Conservation (phyloP, 2,329 filamentous ascomycete species). For the Cordyceps pruinosa region DNA sequence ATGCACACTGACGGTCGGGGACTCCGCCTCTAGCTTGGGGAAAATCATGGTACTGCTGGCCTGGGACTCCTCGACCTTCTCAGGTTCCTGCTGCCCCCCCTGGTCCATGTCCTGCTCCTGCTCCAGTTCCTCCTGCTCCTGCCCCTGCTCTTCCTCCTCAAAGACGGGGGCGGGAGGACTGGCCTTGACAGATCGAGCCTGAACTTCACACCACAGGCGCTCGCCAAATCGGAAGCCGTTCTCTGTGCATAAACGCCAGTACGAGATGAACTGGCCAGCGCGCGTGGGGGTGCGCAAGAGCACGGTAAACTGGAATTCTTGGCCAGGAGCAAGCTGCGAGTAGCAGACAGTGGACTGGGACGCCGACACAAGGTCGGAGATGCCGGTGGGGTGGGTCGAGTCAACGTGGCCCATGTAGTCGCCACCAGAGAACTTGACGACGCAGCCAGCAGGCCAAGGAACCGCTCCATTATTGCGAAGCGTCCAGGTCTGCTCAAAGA, state of each 20-base stretch:
- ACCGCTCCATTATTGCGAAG: constrained; percentile 74
- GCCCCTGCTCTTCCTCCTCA: constrained; percentile 22
- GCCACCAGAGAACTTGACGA: constrained; percentile 84
- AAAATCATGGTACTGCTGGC: constrained; percentile 77
- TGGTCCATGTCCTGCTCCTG: constrained; percentile 21
- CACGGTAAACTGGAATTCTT: constrained; percentile 75
- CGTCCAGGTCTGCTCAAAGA: constrained; percentile 88
- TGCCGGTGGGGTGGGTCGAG: constrained; percentile 68
- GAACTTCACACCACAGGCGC: constrained; percentile 90
- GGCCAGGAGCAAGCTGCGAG: constrained; percentile 61
- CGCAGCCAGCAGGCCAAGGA: constrained; percentile 83
- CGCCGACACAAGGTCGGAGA: constrained; percentile 67
- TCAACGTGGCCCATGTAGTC: constrained; percentile 96
- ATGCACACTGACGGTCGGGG: constrained; percentile 73
- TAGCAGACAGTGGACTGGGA: constrained; percentile 76
- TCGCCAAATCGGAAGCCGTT: constrained; percentile 83
- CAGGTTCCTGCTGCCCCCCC: constrained; percentile 25
- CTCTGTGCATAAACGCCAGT: constrained; percentile 86
- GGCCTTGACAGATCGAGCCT: constrained; percentile 47
- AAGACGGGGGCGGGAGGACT: constrained; percentile 19
- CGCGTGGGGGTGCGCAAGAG: constrained; percentile 73
- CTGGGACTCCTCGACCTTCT: constrained; percentile 15
- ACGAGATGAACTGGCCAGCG: constrained; percentile 77
- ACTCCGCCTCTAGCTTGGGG: constrained; percentile 92
- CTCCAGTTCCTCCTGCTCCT: constrained; percentile 24